A percentile compares a stretch with the other conserved stretches of the same genome.
Evolutionary conservation across 345 rosid genomes (phyloP).

Genomic region (Cardamine chenopodiifolia): DNA sequence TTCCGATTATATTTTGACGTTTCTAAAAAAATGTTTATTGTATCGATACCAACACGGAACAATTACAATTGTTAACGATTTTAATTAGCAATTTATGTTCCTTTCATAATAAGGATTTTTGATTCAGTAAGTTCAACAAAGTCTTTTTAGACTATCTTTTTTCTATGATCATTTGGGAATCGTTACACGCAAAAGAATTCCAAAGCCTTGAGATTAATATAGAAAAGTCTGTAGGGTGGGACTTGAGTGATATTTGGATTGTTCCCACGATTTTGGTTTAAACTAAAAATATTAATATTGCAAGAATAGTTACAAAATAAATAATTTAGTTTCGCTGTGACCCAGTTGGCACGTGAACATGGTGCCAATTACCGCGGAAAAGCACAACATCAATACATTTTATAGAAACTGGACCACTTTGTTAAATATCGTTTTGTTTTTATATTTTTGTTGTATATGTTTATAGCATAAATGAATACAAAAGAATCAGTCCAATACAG

Average conservation of each 20-base stretch:
- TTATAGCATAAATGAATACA: not conserved
- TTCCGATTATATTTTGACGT: not conserved
- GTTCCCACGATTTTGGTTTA: constrained; percentile 43
- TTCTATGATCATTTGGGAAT: constrained; percentile 28
- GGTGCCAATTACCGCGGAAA: constrained; percentile 34
- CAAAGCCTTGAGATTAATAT: not conserved
- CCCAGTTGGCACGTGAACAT: constrained; percentile 50
- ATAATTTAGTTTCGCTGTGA: constrained; percentile 45
- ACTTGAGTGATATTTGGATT: constrained; percentile 39
- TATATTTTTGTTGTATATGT: constrained; percentile 18
- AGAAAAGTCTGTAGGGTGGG: constrained; percentile 29
- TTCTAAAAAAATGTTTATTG: not conserved
- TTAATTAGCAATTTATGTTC: constrained; percentile 35
- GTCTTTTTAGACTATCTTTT: too few relatives aligned
- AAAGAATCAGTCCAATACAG: constrained; percentile 13
- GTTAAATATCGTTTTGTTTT: constrained; percentile 10
- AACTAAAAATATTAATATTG: not conserved
- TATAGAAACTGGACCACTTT: constrained; percentile 38
- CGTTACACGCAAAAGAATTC: constrained; percentile 22
- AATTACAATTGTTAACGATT: not conserved
- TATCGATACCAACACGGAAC: constrained; percentile 24
- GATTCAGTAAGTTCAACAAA: too few relatives aligned
- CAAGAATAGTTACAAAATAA: constrained; percentile 1
- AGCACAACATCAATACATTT: constrained; percentile 25
- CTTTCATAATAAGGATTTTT: constrained; percentile 38